A percentile compares a stretch with the other conserved stretches of the same genome.
These are phyloP conservation scores for Pneumocystis oryctolagi DNA, from an alignment of 1,139 yeast genomes.

Conservation along the genomic window DNA sequence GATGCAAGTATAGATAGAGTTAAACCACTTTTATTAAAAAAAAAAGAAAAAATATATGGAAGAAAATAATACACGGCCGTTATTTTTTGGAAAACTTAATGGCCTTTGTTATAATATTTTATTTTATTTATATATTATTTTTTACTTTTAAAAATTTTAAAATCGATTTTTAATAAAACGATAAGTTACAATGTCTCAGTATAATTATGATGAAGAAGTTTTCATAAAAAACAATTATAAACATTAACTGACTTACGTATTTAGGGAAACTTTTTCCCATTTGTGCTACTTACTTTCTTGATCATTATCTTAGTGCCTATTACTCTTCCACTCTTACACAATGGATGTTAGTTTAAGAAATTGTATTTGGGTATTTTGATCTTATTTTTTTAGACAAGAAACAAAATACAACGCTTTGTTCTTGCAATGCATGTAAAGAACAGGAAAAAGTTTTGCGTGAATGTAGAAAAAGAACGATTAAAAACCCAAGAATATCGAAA, in stretches of 20 bases:
- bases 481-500: not conserved
- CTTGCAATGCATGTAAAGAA: not conserved
- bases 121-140: not conserved
- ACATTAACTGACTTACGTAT: not conserved
- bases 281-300: not conserved
- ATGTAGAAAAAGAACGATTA: not conserved
- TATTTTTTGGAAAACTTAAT: not conserved
- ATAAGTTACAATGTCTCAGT: not conserved
- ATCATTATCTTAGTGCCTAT: not conserved
- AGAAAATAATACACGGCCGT: not conserved
- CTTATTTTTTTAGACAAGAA: not conserved
- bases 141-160: not conserved
- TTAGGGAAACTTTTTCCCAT: not conserved
- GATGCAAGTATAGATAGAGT: not conserved
- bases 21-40: not conserved
- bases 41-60: not conserved
- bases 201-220: slow-evolving; percentile 1
- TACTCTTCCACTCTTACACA: not conserved
- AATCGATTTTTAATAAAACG: not conserved
- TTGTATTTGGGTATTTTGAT: not conserved
- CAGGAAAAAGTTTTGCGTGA: not conserved
- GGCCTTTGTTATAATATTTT: not conserved
- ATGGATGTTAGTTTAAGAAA: not conserved
- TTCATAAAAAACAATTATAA: not conserved
- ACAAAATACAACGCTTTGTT: not conserved